Conservation (phyloP, 2,329 filamentous ascomycete genomes). For the Aureobasidium sp. region DNA sequence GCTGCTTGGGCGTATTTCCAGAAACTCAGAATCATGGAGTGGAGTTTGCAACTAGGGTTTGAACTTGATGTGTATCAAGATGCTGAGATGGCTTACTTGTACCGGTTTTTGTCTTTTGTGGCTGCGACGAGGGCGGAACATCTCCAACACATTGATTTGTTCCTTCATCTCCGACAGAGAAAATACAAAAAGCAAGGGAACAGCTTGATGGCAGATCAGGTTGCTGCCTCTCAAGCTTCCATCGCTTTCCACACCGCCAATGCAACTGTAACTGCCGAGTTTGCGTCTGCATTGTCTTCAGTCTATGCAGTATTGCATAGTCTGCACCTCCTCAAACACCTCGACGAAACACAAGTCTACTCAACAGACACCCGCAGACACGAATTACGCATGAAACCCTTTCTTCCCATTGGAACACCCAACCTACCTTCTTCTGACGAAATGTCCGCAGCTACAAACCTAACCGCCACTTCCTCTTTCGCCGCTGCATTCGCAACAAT, state of each 20-base stretch:
- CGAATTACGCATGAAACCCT: slow-evolving; percentile 81
- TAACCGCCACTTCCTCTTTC: neutral
- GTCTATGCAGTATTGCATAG: slow-evolving; percentile 58
- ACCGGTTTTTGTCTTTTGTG: slow-evolving; percentile 36
- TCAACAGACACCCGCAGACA: slow-evolving; percentile 63
- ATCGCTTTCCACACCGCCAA: slow-evolving; percentile 26
- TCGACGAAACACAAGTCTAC: slow-evolving; percentile 53
- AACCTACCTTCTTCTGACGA: slow-evolving; percentile 59
- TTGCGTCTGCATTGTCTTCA: neutral
- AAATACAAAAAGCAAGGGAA: slow-evolving; percentile 25
- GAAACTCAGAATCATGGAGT: slow-evolving; percentile 82
- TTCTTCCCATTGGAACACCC: slow-evolving; percentile 61
- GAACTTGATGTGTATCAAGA: slow-evolving; percentile 84
- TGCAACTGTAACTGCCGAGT: slow-evolving; percentile 12
- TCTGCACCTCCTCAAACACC: slow-evolving; percentile 42
- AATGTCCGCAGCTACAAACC: slow-evolving; percentile 38
- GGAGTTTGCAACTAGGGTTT: slow-evolving; percentile 85
- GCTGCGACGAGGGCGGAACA: slow-evolving; percentile 18
- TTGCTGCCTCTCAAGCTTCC: slow-evolving; percentile 19
- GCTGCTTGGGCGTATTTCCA: slow-evolving; percentile 87
- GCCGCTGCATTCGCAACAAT: slow-evolving; percentile 19
- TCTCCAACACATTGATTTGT: slow-evolving; percentile 64
- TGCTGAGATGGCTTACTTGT: slow-evolving; percentile 82
- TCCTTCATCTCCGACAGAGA: slow-evolving; percentile 40
- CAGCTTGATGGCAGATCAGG: slow-evolving; percentile 22